A percentile compares a stretch with the other conserved stretches of the same genome.
Evolutionary conservation across 257 asterid genomes (phyloP).

Genomic region (Rehmannia glutinosa): DNA sequence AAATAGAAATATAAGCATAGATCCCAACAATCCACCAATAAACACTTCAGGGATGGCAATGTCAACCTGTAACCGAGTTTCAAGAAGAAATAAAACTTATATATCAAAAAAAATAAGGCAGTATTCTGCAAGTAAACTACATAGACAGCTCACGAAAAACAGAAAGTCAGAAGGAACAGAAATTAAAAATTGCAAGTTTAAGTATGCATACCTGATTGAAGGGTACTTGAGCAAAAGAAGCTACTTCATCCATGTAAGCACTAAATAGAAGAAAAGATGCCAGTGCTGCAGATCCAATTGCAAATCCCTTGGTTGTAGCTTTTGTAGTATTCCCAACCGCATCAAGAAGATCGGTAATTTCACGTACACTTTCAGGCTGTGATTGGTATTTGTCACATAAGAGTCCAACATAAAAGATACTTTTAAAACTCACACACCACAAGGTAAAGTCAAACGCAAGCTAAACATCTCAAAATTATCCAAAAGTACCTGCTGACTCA

Average conservation of each 20-base stretch:
- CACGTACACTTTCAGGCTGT: constrained; percentile 98
- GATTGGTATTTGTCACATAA: constrained; percentile 10
- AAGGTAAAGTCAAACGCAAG: not conserved
- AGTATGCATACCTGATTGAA: constrained; percentile 60
- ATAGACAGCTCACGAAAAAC: constrained; percentile 7
- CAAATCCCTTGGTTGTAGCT: constrained; percentile 99
- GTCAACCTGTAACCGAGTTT: constrained; percentile 62
- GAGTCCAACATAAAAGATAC: not conserved
- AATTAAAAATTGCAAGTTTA: not conserved
- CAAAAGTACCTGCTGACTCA: constrained; percentile 92
- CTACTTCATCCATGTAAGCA: constrained; percentile 99
- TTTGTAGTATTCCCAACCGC: constrained; percentile 99
- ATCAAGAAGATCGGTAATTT: constrained; percentile 94
- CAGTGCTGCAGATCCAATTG: constrained; percentile 98
- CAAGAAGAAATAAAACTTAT: constrained; percentile 2
- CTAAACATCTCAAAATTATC: constrained; percentile 13
- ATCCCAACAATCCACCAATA: constrained; percentile 93
- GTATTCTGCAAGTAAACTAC: not conserved
- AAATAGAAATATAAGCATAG: constrained; percentile 92
- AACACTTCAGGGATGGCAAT: constrained; percentile 98
- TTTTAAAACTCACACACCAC: not conserved
- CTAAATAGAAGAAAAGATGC: constrained; percentile 98
- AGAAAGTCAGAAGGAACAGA: too few relatives aligned
- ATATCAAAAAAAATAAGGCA: not conserved
- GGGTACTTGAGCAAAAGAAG: constrained; percentile 64